phyloP scores from a whole-genome alignment of 345 rosid species.

The Odontarrhena argentea region DNA sequence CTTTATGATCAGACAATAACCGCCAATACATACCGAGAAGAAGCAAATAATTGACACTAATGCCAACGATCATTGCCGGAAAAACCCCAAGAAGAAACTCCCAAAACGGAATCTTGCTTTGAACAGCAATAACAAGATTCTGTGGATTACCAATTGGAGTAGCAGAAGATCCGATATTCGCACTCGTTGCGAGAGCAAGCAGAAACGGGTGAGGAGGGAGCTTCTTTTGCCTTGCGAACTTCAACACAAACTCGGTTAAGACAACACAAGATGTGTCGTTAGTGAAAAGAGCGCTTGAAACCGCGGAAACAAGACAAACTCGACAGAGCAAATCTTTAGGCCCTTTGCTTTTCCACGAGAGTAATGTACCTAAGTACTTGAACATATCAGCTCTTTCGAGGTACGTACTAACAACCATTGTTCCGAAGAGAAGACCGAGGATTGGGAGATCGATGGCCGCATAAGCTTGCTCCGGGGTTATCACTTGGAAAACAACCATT shows the following conservation, averaged over 20 bases:
- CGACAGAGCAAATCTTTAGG: constrained; percentile 70
- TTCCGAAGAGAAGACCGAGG: constrained; percentile 86
- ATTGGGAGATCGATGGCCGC: constrained; percentile 81
- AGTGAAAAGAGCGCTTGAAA: constrained; percentile 84
- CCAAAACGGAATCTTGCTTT: constrained; percentile 65
- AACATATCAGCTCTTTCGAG: constrained; percentile 86
- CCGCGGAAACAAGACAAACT: constrained; percentile 68
- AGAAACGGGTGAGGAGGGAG: constrained; percentile 80
- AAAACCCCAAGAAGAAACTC: constrained; percentile 60
- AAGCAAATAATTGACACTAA: constrained; percentile 54
- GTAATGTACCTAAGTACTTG: constrained; percentile 67
- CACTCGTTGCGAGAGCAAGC: constrained; percentile 82
- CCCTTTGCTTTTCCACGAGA: constrained; percentile 74
- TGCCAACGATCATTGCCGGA: constrained; percentile 72
- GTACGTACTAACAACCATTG: constrained; percentile 83
- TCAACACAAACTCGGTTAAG: constrained; percentile 76
- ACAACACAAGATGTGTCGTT: constrained; percentile 85
- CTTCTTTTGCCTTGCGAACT: constrained; percentile 77
- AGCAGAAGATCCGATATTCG: constrained; percentile 82
- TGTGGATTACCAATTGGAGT: constrained; percentile 95
- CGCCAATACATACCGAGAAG: constrained; percentile 74
- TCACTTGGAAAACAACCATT: constrained; percentile 75
- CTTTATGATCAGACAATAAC: constrained; percentile 57
- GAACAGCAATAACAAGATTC: constrained; percentile 77
- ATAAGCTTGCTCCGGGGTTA: constrained; percentile 74